Percentiles rank a stretch among this genome's conserved stretches.
Conservation (phyloP, 306 rosid species). For the Casuarina glauca region DNA sequence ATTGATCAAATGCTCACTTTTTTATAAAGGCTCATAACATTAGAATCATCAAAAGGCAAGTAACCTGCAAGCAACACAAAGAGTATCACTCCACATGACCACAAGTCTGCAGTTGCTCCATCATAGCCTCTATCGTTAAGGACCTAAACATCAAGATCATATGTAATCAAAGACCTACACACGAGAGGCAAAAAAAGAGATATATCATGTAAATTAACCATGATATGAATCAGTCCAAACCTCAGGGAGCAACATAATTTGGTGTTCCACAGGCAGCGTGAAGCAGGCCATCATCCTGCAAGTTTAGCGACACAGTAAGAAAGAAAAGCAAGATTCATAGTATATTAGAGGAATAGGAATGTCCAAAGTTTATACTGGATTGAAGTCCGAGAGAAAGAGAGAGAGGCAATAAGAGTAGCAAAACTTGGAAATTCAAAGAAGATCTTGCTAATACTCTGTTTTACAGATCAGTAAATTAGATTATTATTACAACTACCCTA, state of each 20-base stretch:
- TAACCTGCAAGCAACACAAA: slow-evolving; percentile 98
- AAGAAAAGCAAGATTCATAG: slow-evolving; percentile 1
- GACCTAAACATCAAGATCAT: slow-evolving; percentile 52
- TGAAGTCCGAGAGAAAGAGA: background rate
- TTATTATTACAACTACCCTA: no score
- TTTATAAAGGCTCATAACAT: slow-evolving; percentile 82
- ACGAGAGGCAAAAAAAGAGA: slow-evolving; percentile 1
- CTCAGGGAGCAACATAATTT: slow-evolving; percentile 98
- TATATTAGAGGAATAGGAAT: background rate
- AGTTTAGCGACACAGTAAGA: slow-evolving; percentile 25
- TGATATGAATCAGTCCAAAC: slow-evolving; percentile 39
- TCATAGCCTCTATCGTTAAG: slow-evolving; percentile 94
- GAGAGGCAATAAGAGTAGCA: background rate
- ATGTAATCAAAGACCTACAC: slow-evolving; percentile 25
- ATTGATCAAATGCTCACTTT: slow-evolving; percentile 56
- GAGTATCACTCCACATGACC: slow-evolving; percentile 99
- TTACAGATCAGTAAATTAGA: no score
- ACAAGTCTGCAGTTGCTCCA: slow-evolving; percentile 93
- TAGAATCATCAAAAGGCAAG: slow-evolving; percentile 95
- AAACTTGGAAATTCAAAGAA: background rate
- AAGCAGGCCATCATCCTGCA: slow-evolving; percentile 93
- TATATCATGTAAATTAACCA: slow-evolving; percentile 7
- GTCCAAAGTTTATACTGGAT: background rate
- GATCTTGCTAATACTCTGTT: slow-evolving; percentile 1
- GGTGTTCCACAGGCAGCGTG: slow-evolving; percentile 99